phyloP scores from a whole-genome alignment of 2,329 filamentous ascomycete species.

The Cytospora leucostoma region DNA sequence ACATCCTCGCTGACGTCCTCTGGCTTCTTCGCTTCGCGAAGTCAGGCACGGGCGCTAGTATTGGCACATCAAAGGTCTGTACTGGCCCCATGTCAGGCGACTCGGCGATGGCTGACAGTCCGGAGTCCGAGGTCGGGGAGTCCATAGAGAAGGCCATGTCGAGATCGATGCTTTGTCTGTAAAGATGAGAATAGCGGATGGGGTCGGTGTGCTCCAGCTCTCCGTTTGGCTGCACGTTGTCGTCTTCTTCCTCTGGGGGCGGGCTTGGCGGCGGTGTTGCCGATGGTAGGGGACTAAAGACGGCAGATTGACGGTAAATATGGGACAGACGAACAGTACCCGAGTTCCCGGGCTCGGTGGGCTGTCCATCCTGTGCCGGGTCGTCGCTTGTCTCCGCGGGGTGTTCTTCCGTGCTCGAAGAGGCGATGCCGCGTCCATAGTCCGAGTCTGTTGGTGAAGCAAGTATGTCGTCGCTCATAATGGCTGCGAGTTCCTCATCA shows the following conservation, averaged over 20 bases:
- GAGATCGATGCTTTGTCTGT: slow-evolving; percentile 22
- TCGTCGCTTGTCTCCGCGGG: neutral
- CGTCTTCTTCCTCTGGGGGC: slow-evolving; percentile 12
- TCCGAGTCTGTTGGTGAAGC: slow-evolving; percentile 20
- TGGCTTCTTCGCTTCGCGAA: slow-evolving; percentile 1
- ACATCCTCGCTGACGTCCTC: slow-evolving; percentile 1
- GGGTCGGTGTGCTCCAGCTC: slow-evolving; percentile 4
- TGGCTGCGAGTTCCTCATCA: neutral
- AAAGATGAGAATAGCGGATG: slow-evolving; percentile 18
- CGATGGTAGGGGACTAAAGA: slow-evolving; percentile 6
- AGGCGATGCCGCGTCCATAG: slow-evolving; percentile 3
- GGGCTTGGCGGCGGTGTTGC: slow-evolving; percentile 8
- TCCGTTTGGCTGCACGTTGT: neutral
- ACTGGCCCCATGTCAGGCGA: slow-evolving; percentile 13
- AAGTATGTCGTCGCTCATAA: slow-evolving; percentile 6
- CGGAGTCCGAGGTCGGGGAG: slow-evolving; percentile 6
- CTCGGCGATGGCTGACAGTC: slow-evolving; percentile 12
- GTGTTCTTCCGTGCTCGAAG: neutral
- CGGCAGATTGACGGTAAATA: slow-evolving; percentile 12
- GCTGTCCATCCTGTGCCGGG: neutral
- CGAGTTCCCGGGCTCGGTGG: neutral
- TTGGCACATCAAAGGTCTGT: neutral
- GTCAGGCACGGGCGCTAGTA: slow-evolving; percentile 3
- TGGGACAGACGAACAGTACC: slow-evolving; percentile 16
- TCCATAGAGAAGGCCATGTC: slow-evolving; percentile 3